Conservation (phyloP, 306 rosid species). For the Cucurbita maxima region DNA sequence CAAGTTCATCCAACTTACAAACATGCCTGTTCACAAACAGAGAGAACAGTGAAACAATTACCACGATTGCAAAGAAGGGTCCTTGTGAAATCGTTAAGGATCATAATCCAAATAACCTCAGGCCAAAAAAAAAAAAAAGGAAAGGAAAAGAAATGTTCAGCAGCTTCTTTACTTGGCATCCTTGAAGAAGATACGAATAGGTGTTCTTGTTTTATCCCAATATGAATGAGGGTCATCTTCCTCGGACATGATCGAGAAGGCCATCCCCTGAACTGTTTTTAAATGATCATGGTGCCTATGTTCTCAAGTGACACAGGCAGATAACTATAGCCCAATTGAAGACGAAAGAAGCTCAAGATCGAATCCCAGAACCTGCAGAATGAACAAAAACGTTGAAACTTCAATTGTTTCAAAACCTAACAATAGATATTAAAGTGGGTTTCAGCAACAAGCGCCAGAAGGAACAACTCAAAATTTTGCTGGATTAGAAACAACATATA, state of each 20-base stretch:
- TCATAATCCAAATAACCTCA: neutral
- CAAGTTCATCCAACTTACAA: conserved; percentile 48
- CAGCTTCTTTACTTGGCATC: conserved; percentile 36
- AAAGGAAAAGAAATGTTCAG: neutral
- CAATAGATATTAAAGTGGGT: neutral
- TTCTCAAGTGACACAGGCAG: neutral
- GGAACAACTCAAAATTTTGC: neutral
- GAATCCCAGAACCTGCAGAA: conserved; percentile 4
- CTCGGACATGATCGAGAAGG: conserved; percentile 31
- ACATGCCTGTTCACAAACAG: conserved; percentile 14
- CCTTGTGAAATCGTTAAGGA: neutral
- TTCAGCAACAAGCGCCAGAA: neutral
- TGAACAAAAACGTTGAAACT: neutral
- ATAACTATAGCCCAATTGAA: neutral
- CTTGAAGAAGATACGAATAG: conserved; percentile 45
- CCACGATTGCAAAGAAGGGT: neutral
- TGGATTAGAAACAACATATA: neutral
- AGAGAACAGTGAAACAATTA: neutral
- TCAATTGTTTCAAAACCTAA: neutral
- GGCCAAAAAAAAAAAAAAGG: too few species aligned
- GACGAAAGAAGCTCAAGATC: neutral
- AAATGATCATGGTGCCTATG: neutral
- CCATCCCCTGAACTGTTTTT: conserved; percentile 7
- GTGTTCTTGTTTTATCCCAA: conserved; percentile 32
- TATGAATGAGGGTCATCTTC: conserved; percentile 23